Conservation (phyloP, 2,329 filamentous ascomycete genomes). For the Beauveria australis region DNA sequence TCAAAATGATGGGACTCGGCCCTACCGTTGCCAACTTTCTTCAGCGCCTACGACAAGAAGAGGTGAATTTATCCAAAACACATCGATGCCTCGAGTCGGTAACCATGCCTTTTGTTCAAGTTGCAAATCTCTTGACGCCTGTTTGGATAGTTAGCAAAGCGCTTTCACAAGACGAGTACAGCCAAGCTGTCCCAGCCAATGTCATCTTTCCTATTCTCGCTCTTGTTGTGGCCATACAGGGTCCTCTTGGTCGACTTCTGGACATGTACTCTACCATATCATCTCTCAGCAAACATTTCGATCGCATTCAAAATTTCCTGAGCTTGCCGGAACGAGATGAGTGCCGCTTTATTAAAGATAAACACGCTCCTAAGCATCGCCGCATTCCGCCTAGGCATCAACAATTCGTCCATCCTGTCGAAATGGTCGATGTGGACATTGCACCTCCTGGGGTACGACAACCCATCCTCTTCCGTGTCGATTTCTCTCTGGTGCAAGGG, state of each 20-base stretch:
- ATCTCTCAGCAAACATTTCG: background rate
- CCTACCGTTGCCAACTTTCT: background rate
- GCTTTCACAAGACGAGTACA: background rate
- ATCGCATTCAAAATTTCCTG: background rate
- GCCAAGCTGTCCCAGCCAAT: background rate
- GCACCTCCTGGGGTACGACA: background rate
- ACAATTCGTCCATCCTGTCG: background rate
- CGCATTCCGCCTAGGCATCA: background rate
- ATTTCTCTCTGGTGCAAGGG: background rate
- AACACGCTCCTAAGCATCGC: background rate
- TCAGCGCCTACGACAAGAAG: background rate
- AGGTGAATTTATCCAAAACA: background rate
- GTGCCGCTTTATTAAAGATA: background rate
- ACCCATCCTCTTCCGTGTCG: conserved; percentile 6
- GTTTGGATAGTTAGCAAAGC: background rate
- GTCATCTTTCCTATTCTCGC: background rate
- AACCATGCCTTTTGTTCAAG: background rate
- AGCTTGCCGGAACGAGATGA: conserved; percentile 3
- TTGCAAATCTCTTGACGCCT: conserved; percentile 3
- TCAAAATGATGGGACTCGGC: conserved; percentile 9
- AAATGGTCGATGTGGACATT: conserved; percentile 1
- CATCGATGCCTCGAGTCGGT: background rate
- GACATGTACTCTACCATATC: background rate
- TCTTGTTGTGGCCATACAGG: conserved; percentile 1
- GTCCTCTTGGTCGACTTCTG: conserved; percentile 4